Base-by-base conservation (phyloP, 306 rosid genomes). In the Dalbergia oliveri region DNA sequence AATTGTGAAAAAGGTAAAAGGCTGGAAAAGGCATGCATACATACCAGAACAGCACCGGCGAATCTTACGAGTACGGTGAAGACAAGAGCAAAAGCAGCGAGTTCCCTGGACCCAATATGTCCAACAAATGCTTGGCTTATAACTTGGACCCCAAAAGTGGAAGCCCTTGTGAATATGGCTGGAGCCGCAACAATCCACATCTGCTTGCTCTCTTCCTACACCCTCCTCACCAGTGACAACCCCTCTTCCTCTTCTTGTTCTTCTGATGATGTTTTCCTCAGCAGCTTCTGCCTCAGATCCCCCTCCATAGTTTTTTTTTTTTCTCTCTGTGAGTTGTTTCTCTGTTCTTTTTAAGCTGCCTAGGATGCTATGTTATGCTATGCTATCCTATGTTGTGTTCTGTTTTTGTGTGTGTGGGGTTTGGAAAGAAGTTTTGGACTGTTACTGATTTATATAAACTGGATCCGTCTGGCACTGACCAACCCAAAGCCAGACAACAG, bases 161-260 rank as follows among this genome's bases (percentile, higher is more conserved):
- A 73, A 50, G 76, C 69, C 47, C 91, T 77, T 0, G 91, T 83
- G 84, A 86, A 84, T 9, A 89, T 87, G 8, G 86, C 87, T 1
- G 93, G 93, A 50, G 81, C 90, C 18, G 93, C 89, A 13, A 89
- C 88, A 3, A 77, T 0, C 93, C 93, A 89, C 82, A 89, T 72
- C 18, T 50, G 1, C 66, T 86, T 79, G 53, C 68, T 74, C 64
- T 89, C 93, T 21, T 5, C 12, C 91, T 86, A 89, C 8, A 84
- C 69, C 77, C 78, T 89, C 37, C 76, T 77, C 11, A 18, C 15
- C 8, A 82, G n/a, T 4, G 75, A 12, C 49, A 19, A 35, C 14
- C 35, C 82, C 6, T 75, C 87, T 56, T 76, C 71, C 15, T 67
- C 67, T 18, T 54, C 65, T 68, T 51, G 18, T 16, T 5, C 56